Evolutionary conservation across 768 basidiomycete species (phyloP).

Genomic region (Mycena filopes): DNA sequence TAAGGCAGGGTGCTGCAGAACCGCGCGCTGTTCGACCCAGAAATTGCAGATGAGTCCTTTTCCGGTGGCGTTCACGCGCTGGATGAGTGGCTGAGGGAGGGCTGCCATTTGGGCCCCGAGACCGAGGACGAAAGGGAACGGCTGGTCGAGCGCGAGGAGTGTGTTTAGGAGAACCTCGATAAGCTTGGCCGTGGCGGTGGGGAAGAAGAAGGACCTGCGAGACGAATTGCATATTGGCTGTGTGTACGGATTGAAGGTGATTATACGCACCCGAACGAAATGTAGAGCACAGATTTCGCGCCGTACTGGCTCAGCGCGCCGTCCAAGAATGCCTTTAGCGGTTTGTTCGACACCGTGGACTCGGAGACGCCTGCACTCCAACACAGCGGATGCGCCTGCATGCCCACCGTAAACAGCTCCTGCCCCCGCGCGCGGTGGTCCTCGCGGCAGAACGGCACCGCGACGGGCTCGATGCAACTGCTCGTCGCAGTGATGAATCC

Average conservation of each 20-base stretch:
- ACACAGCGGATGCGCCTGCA: constrained; percentile 4
- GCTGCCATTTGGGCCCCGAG: constrained; percentile 18
- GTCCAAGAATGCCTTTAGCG: constrained; percentile 8
- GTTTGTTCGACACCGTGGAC: neutral
- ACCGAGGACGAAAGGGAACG: constrained; percentile 25
- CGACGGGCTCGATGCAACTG: constrained; percentile 11
- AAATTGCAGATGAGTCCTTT: constrained; percentile 16
- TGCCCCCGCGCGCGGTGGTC: neutral
- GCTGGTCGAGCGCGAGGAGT: constrained; percentile 8
- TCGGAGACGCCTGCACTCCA: neutral
- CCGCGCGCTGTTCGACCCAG: constrained; percentile 15
- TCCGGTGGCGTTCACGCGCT: constrained; percentile 18
- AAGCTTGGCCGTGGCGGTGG: constrained; percentile 16
- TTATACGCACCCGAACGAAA: constrained; percentile 27
- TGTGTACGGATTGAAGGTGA: no score
- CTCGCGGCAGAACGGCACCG: neutral
- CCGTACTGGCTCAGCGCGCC: neutral
- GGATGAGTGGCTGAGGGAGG: constrained; percentile 13
- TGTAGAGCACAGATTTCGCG: constrained; percentile 16
- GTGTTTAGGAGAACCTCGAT: constrained; percentile 24
- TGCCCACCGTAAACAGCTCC: constrained; percentile 16
- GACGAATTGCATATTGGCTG: no score
- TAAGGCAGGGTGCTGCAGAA: constrained; percentile 9
- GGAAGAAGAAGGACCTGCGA: constrained; percentile 25
- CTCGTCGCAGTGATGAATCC: constrained; percentile 4